phyloP scores from a whole-genome alignment of 1,139 yeast species.

The Blastobotrys apis region DNA sequence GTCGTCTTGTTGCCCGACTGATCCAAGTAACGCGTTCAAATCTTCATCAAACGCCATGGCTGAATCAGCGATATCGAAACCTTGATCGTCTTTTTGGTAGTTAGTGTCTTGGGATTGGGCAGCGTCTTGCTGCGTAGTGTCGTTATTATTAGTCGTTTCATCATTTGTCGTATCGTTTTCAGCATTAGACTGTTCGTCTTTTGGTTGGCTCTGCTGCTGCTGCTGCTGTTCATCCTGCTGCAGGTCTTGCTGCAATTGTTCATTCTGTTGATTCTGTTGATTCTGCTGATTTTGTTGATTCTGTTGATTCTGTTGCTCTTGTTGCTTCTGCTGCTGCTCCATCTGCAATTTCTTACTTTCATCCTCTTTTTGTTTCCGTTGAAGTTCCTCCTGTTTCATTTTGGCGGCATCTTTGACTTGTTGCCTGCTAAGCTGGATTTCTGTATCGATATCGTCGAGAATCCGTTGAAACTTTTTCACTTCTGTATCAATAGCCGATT shows the following conservation, averaged over 20 bases:
- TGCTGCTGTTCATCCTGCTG: not conserved
- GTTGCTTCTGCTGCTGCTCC: conserved; percentile 1
- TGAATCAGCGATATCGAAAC: not conserved
- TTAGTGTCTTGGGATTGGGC: conserved; percentile 9
- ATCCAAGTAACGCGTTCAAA: conserved; percentile 19
- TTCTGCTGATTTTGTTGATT: not conserved
- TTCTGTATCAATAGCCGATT: conserved; percentile 24
- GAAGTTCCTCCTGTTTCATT: conserved; percentile 7
- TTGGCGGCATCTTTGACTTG: conserved; percentile 12
- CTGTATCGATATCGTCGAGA: conserved; percentile 26
- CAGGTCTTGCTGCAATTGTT: too few relatives aligned
- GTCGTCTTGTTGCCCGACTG: conserved; percentile 12
- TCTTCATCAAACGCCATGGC: conserved; percentile 20
- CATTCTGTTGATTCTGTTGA: not conserved
- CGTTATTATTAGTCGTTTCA: not conserved
- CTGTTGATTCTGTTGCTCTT: conserved; percentile 1
- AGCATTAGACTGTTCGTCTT: not conserved
- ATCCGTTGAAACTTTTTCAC: conserved; percentile 23
- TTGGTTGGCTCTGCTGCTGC: not conserved
- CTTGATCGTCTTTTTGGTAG: not conserved
- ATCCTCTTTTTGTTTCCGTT: conserved; percentile 13
- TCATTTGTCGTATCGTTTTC: not conserved
- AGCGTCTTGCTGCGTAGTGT: conserved; percentile 2
- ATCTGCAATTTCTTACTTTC: not conserved
- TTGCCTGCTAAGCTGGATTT: conserved; percentile 23